A percentile compares a stretch with the other conserved stretches of the same genome.
Evolutionary conservation across 1,139 yeast genomes (phyloP).

Genomic region (Yamadazyma membranifaciens): DNA sequence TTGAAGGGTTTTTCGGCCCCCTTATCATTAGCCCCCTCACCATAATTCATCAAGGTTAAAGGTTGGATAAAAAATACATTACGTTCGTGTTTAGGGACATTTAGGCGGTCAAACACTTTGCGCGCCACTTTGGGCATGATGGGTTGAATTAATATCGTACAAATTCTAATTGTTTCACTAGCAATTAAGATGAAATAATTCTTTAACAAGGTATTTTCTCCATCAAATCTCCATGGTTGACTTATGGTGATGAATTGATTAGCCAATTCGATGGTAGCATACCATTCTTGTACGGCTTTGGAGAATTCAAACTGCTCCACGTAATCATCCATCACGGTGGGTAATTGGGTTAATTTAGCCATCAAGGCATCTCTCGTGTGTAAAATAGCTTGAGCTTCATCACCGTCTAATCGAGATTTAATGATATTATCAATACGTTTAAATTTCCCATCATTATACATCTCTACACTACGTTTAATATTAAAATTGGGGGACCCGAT

Average conservation of each 20-base stretch:
- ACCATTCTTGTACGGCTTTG: conserved; percentile 60
- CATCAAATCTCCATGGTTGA: conserved; percentile 56
- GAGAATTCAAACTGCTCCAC: conserved; percentile 54
- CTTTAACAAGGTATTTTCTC: conserved; percentile 27
- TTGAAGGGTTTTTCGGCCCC: conserved; percentile 6
- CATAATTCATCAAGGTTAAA: conserved; percentile 39
- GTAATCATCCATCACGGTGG: conserved; percentile 35
- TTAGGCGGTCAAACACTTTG: conserved; percentile 59
- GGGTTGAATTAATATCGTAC: conserved; percentile 67
- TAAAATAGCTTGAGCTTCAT: conserved; percentile 17
- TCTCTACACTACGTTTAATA: conserved; percentile 45
- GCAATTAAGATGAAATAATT: conserved; percentile 60
- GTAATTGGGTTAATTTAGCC: conserved; percentile 19
- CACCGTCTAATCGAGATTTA: conserved; percentile 12
- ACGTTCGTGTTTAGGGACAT: conserved; percentile 10
- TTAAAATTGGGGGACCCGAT: conserved; percentile 70
- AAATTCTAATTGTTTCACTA: conserved; percentile 68
- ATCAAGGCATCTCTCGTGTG: conserved; percentile 19
- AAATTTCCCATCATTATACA: conserved; percentile 20
- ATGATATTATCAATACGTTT: conserved; percentile 25
- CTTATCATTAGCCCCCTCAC: conserved; percentile 32
- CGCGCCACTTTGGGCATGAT: conserved; percentile 66
- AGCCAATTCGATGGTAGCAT: conserved; percentile 59
- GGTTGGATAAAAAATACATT: conserved; percentile 53
- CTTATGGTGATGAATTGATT: conserved; percentile 60